phyloP scores from a whole-genome alignment of 768 basidiomycete species.

The Lactarius trivialis region DNA sequence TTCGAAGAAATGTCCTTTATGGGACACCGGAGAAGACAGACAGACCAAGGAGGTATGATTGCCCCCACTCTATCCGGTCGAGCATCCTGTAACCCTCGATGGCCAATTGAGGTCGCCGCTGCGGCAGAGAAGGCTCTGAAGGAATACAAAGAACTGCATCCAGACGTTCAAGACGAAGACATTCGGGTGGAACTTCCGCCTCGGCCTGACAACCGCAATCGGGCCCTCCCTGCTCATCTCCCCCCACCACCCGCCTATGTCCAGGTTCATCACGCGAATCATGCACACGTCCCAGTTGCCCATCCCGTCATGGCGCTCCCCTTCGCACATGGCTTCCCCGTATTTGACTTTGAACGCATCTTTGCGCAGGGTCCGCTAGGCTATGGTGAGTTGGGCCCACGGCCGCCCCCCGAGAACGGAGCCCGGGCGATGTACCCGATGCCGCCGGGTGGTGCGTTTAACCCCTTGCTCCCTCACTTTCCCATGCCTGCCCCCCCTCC shows the following conservation, averaged over 20 bases:
- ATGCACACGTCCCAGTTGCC: constrained; percentile 14
- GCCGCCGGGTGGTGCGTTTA: neutral
- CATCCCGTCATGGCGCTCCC: constrained; percentile 15
- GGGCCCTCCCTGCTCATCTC: neutral
- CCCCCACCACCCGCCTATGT: constrained; percentile 6
- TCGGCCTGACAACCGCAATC: neutral
- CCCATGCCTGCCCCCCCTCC: neutral
- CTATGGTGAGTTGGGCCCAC: neutral
- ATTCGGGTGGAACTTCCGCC: constrained; percentile 61
- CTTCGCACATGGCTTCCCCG: neutral
- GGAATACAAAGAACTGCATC: constrained; percentile 52
- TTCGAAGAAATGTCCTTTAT: constrained; percentile 51
- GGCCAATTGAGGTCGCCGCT: constrained; percentile 48
- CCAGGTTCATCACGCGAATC: constrained; percentile 15
- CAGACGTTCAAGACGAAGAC: constrained; percentile 53
- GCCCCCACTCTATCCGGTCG: neutral
- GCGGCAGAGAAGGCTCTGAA: constrained; percentile 62
- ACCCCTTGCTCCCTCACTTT: neutral
- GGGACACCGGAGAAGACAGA: constrained; percentile 60
- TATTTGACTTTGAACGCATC: constrained; percentile 3
- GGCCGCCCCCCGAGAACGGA: neutral
- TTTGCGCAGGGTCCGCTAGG: neutral
- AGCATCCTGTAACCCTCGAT: neutral
- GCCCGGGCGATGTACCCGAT: constrained; percentile 2
- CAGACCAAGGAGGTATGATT: constrained; percentile 56